Evolutionary conservation across 1,139 yeast species (phyloP), one percentile per base, ranked within the genome.

Genomic region (Sugiyamaella castrensis): DNA sequence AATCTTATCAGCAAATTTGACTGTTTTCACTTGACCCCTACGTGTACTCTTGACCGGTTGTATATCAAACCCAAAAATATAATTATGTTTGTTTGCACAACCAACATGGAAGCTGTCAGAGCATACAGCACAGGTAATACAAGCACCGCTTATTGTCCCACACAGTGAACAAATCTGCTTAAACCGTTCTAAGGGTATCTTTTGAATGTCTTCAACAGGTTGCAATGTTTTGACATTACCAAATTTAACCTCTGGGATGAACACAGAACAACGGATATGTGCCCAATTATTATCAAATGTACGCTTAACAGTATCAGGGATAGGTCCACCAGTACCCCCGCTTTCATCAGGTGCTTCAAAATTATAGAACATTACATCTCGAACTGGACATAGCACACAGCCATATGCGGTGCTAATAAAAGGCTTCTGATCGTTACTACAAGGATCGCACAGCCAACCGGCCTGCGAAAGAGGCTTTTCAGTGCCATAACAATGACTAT

Each of bases 401-500:
- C 76, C 66, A 61, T 87, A 85, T 27, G 59, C 70, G 0, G 84
- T 76, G 11, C 83, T 76, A 31, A 75, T 71, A 7, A 74, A 60
- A 0, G 94, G 92, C 51, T 79, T 76, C 47, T 80, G 64, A 27
- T 82, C 84, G 60, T 89, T 89, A 2, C 81, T 71, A 62, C 98
- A 91, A 2, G 83, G 75, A 59, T 88, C 96, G 68, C 98, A 91
- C 31, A 76, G 67, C 98, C 98, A 91, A 45, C 54, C 39, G 16
- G 27, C 40, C 6, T 34, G 32, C n/a, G 12, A 28, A 10, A 37
- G 40, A 15, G 24, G n/a, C 13, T 43, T 35, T 11, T 32, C 34
- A 4, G 50, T 43, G 5, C 58, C 58, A 34, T 55, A 55, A 41
- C 58, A 55, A 3, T 27, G 34, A 30, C 43, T 40, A 34, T 91